Percentiles rank a stretch among this genome's conserved stretches.
These are phyloP conservation scores for Thalassiosira ordinaria DNA, from an alignment of 352 stramenopile genomes.

Conservation along the genomic window DNA sequence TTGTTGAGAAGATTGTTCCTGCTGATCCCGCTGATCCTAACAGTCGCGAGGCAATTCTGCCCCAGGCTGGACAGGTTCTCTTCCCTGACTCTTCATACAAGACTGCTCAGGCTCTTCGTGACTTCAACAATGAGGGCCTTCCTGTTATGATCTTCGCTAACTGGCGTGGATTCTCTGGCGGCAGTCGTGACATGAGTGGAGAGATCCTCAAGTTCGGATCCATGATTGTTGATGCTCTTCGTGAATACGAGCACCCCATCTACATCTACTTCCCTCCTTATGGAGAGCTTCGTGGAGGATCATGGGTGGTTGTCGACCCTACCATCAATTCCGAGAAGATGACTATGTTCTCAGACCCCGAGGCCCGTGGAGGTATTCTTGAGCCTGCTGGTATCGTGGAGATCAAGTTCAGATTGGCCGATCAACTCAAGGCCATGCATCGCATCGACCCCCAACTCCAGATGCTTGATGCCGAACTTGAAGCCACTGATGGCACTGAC, in stretches of 20 bases:
- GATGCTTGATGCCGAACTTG: slow-evolving; percentile 89
- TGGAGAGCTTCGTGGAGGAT: slow-evolving; percentile 97
- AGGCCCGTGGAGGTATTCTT: slow-evolving; percentile 98
- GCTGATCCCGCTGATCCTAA: slow-evolving; percentile 98
- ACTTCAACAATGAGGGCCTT: slow-evolving; percentile 99
- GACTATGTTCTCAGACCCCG: slow-evolving; percentile 99
- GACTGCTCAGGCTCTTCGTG: slow-evolving; percentile 96
- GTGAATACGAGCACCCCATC: slow-evolving; percentile 98
- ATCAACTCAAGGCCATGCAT: slow-evolving; percentile 97
- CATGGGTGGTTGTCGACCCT: slow-evolving; percentile 99
- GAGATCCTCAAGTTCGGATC: slow-evolving; percentile 99
- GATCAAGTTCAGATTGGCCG: slow-evolving; percentile 99
- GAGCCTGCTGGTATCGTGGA: slow-evolving; percentile 98
- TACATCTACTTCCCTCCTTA: slow-evolving; percentile 99
- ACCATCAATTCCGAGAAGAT: slow-evolving; percentile 99
- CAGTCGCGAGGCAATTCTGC: slow-evolving; percentile 95
- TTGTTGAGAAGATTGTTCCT: slow-evolving; percentile 96
- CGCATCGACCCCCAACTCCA: slow-evolving; percentile 93
- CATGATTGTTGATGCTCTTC: slow-evolving; percentile 98
- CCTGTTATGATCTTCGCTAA: slow-evolving; percentile 99
- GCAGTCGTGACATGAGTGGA: slow-evolving; percentile 91
- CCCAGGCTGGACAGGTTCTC: slow-evolving; percentile 99
- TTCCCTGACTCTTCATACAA: slow-evolving; percentile 99
- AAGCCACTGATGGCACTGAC: slow-evolving; percentile 74
- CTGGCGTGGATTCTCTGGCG: slow-evolving; percentile 93